These are phyloP conservation scores for Leishmania tarentolae DNA, from an alignment of 208 protist species.

Conservation along the genomic window DNA sequence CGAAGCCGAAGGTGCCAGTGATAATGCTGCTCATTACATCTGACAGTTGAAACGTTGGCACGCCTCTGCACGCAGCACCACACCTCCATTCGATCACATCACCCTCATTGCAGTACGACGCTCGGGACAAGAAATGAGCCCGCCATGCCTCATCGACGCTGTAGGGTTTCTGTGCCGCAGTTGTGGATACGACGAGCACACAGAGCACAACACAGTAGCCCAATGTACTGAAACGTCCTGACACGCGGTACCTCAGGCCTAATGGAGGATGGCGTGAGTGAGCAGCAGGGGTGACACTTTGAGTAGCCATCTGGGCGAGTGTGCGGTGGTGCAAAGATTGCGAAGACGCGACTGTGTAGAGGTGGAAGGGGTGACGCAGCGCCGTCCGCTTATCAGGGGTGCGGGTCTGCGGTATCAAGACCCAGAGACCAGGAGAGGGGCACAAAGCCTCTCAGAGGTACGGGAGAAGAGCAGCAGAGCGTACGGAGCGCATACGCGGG, in stretches of 20 bases:
- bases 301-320: neutral
- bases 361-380: neutral
- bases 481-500: neutral
- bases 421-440: neutral
- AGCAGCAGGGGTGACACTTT: neutral
- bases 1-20: slow-evolving; percentile 18
- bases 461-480: neutral
- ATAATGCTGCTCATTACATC: neutral
- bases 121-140: neutral
- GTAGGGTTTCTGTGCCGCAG: neutral
- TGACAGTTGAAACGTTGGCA: neutral
- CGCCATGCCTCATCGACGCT: neutral
- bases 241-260: neutral
- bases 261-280: neutral
- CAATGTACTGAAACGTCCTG: too few species aligned
- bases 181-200: neutral
- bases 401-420: neutral
- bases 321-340: neutral
- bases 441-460: neutral
- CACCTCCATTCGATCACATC: neutral
- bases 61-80: neutral
- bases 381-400: neutral
- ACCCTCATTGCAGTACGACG: slow-evolving; percentile 16
- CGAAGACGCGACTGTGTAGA: neutral
- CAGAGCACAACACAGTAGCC: neutral